Base-by-base conservation (phyloP, 2,329 filamentous ascomycete genomes). In the Arthrobotrys iridis region DNA sequence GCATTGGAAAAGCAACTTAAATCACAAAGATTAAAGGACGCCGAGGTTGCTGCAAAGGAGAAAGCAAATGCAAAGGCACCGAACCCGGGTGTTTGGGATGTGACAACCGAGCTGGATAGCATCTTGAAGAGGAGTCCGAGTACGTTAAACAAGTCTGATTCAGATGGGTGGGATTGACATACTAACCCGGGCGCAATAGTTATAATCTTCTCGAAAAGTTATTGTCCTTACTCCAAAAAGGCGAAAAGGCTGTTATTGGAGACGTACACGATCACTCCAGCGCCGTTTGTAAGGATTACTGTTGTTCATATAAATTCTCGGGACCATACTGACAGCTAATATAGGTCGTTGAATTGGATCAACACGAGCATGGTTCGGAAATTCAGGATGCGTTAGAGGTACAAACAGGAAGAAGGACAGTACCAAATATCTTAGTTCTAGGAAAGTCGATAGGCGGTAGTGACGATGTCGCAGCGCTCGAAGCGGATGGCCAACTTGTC, bases 161-260 rank as follows among this genome's bases (percentile, higher is more conserved):
- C 20, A 8, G n/a, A 35, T 13, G 13, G 43, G 8, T 8, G n/a
- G 15, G 43, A 6, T 46, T 43, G 13, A 66, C 43, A 8, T 63
- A 65, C 48, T 43, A 77, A 58, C 64, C 5, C 24, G 40, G 33
- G 79, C 72, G 11, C 2, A 10, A 26, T 78, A 95, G 93, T 98
- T 74, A 91, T 97, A 81, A 92, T 99, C 79, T 98, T 98, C 84
- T 97, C 93, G 77, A 98, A 99, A 83, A 88, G 91, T 0, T 97
- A 94, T 83, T 99, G 95, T 82, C 93, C 91, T 0, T 90, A 88
- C 83, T 97, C 93, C 59, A 90, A 89, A 81, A 89, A 88, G 79
- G 95, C 95, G 48, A 99, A 99, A 83, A 85, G 86, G 45, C 87
- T 98, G 66, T 87, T 99, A 41, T 88, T 97, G 43, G 88, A 93